phyloP scores from a whole-genome alignment of 495 filamentous ascomycete species.

The Darksidea phi region DNA sequence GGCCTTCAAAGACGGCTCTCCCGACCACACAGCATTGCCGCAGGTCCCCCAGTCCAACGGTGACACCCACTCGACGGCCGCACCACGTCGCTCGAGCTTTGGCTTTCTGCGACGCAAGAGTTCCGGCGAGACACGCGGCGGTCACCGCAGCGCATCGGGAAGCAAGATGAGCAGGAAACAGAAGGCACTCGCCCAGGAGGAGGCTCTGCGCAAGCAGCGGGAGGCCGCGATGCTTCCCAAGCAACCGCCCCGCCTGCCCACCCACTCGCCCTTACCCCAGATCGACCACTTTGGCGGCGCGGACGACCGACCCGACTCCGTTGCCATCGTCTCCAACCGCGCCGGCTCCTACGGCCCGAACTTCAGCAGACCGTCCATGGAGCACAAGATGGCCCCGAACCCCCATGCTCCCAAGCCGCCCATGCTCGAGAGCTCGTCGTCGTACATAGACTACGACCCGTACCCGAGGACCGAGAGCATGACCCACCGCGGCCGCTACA shows the following conservation, averaged over 20 bases:
- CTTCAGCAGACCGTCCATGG: constrained; percentile 35
- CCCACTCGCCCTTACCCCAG: constrained; percentile 63
- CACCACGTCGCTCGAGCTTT: constrained; percentile 36
- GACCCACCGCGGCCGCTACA: constrained; percentile 94
- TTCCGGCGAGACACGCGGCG: constrained; percentile 30
- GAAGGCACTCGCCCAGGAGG: constrained; percentile 60
- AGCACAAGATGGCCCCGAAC: constrained; percentile 27
- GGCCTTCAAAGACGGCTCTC: constrained; percentile 22
- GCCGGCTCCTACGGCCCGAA: constrained; percentile 43
- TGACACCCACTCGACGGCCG: constrained; percentile 7
- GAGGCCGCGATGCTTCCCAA: constrained; percentile 61
- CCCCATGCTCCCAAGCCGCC: constrained; percentile 47
- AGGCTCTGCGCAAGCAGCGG: constrained; percentile 64
- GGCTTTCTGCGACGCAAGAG: constrained; percentile 39
- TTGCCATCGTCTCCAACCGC: constrained; percentile 61
- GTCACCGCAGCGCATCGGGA: constrained; percentile 49
- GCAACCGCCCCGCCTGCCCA: constrained; percentile 76
- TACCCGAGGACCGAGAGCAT: constrained; percentile 88
- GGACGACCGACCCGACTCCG: constrained; percentile 63
- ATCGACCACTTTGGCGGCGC: constrained; percentile 71
- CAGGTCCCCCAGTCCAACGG: constrained; percentile 29
- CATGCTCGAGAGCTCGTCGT: constrained; percentile 47
- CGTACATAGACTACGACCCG: constrained; percentile 58
- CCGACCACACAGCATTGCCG: constrained; percentile 31
- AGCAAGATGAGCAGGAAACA: constrained; percentile 67